phyloP scores from a whole-genome alignment of 2,329 filamentous ascomycete species.

The Elsinoe arachidis region DNA sequence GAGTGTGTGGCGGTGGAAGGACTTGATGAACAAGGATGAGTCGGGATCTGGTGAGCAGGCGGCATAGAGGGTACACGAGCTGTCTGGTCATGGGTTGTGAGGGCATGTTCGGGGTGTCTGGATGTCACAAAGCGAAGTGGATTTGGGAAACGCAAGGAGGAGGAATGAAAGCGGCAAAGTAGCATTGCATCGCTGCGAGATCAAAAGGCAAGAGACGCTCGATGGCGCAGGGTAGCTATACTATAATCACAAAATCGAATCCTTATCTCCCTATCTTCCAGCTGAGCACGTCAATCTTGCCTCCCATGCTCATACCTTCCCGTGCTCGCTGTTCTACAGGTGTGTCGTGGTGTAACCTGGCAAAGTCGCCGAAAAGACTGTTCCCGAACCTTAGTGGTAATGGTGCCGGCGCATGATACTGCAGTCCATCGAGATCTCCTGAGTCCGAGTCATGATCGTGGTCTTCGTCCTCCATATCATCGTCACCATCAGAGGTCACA shows the following conservation, averaged over 20 bases:
- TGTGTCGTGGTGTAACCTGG: neutral
- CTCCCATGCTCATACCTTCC: neutral
- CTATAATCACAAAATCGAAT: neutral
- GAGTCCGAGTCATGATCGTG: neutral
- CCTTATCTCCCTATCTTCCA: neutral
- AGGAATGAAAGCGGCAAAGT: too few relatives aligned
- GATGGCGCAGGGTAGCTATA: neutral
- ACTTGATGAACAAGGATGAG: conserved; percentile 16
- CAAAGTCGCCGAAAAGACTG: neutral
- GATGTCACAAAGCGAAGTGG: neutral
- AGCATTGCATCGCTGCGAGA: too few relatives aligned
- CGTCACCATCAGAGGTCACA: neutral
- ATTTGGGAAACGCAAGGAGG: neutral
- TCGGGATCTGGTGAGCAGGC: neutral
- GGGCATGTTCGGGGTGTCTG: neutral
- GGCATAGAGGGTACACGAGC: neutral
- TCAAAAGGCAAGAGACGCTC: neutral
- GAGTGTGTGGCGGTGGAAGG: conserved; percentile 33
- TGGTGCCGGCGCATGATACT: neutral
- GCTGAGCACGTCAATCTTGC: conserved; percentile 1
- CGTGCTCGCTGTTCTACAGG: neutral
- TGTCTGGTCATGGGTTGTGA: neutral
- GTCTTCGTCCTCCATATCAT: neutral
- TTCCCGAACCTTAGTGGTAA: neutral
- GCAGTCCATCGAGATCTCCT: neutral